These are phyloP conservation scores for Alternaria alternata DNA, from an alignment of 2,329 filamentous ascomycete genomes.

Conservation along the genomic window DNA sequence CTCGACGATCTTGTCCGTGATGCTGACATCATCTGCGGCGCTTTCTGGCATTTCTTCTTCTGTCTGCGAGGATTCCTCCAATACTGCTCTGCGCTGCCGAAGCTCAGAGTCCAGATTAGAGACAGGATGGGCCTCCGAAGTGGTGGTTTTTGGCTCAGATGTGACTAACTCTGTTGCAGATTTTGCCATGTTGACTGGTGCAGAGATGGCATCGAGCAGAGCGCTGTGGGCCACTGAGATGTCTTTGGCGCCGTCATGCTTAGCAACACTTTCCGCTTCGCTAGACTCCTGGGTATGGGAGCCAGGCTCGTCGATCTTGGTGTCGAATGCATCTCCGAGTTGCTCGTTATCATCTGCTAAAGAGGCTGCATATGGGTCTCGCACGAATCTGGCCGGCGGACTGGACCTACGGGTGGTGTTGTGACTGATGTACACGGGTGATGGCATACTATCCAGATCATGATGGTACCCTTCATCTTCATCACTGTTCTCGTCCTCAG, in stretches of 20 bases:
- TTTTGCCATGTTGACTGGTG: constrained; percentile 18
- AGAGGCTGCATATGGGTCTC: constrained; percentile 25
- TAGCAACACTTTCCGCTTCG: constrained; percentile 26
- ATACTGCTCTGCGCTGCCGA: constrained; percentile 23
- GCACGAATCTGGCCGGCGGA: constrained; percentile 8
- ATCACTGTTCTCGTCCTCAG: constrained; percentile 30
- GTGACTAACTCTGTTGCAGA: constrained; percentile 24
- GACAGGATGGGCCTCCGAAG: constrained; percentile 3
- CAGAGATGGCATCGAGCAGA: constrained; percentile 22
- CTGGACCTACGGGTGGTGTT: constrained; percentile 8
- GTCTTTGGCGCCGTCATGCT: constrained; percentile 28
- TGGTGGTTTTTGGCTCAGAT: constrained; percentile 13
- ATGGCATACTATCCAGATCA: constrained; percentile 28
- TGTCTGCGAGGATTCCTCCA: constrained; percentile 8
- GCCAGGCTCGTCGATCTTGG: constrained; percentile 3
- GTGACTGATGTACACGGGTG: constrained; percentile 27
- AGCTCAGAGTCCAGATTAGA: constrained; percentile 17
- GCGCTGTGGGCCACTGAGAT: constrained; percentile 10
- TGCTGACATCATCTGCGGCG: neutral
- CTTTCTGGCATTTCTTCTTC: neutral
- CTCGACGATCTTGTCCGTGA: constrained; percentile 4
- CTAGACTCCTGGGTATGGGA: constrained; percentile 14
- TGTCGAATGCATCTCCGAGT: constrained; percentile 15
- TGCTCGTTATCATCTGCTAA: constrained; percentile 24
- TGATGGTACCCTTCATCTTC: constrained; percentile 27